Evolutionary conservation across 331 rosid genomes (phyloP), one percentile per base, ranked within the genome.

Genomic region (Acacia concinna): DNA sequence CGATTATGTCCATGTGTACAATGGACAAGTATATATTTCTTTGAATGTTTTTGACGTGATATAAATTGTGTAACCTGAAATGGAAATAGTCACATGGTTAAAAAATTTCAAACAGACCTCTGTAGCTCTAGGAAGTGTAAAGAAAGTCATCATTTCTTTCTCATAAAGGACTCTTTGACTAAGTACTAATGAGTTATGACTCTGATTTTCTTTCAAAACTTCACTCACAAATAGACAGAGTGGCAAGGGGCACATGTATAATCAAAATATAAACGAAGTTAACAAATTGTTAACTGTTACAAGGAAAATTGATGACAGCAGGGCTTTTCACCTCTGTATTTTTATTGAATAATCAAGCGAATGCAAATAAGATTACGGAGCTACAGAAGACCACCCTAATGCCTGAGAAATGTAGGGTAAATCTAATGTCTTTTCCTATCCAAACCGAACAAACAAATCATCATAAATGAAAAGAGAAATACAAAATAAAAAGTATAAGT

Each of bases 1-100:
- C 97, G 98, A 91, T 94, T 94, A 85, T 92, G 97, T 75, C 98
- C 97, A 81, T 94, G 97, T 8, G 98, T 94, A 86, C 98, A 94
- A 71, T 94, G 98, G 84, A 94, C 98, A 72, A 94, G 97, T 77
- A 92, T 89, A 83, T 79, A 88, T 86, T 91, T 94, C 87, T 89
- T 94, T 1, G 97, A 81, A 78, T 87, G 98, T 83, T 91, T 92
- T 82, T 94, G 98, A 77, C 91, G 92, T 47, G 76, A 84, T 18
- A 91, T 78, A 78, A 92, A 94, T 81, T 91, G 98, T 14, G 70
- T 80, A 80, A 89, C 97, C 97, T 94, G 88, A 75, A 86, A 75
- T 76, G 77, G 23, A 51, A 76, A 68, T 18, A 78, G 31, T 59
- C 57, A 78, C 13, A 21, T 52, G 68, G 69, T 82, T 75, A 69